These are phyloP conservation scores for Cryptosporidium sp. DNA, from an alignment of 169 alveolate genomes.

Conservation along the genomic window DNA sequence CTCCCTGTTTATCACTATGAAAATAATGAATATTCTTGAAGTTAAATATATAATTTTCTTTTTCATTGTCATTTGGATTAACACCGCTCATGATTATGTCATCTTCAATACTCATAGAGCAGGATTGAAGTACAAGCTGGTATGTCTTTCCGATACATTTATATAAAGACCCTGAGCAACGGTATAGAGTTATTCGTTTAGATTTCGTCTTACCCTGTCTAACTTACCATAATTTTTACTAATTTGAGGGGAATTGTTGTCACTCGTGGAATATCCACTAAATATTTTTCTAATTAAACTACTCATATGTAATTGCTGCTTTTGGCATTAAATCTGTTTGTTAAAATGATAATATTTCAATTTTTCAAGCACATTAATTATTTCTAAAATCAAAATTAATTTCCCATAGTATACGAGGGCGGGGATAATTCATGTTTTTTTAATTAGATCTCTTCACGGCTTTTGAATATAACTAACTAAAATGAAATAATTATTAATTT, in stretches of 20 bases:
- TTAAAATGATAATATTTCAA: no score
- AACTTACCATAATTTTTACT: slow-evolving; percentile 68
- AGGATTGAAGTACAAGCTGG: slow-evolving; percentile 30
- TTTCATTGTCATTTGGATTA: slow-evolving; percentile 30
- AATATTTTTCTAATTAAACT: slow-evolving; percentile 33
- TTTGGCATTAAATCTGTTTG: background rate
- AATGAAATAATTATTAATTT: no score
- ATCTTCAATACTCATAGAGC: slow-evolving; percentile 21
- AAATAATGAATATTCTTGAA: slow-evolving; percentile 49
- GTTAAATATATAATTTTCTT: slow-evolving; percentile 43
- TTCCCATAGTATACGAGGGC: background rate
- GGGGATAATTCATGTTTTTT: background rate
- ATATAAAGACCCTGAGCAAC: slow-evolving; percentile 44
- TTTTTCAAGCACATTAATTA: no score
- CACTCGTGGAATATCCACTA: slow-evolving; percentile 4
- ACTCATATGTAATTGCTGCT: slow-evolving; percentile 8
- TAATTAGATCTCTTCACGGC: background rate
- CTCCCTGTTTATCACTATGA: slow-evolving; percentile 24
- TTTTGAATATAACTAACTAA: background rate
- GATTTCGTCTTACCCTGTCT: background rate
- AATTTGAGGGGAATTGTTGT: background rate
- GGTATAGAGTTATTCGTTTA: background rate
- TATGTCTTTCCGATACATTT: slow-evolving; percentile 52
- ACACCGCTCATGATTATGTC: slow-evolving; percentile 21
- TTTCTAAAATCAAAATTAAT: no score